phyloP scores from a whole-genome alignment of 176 grass and related monocot genomes.

The Microstegium vimineum region DNA sequence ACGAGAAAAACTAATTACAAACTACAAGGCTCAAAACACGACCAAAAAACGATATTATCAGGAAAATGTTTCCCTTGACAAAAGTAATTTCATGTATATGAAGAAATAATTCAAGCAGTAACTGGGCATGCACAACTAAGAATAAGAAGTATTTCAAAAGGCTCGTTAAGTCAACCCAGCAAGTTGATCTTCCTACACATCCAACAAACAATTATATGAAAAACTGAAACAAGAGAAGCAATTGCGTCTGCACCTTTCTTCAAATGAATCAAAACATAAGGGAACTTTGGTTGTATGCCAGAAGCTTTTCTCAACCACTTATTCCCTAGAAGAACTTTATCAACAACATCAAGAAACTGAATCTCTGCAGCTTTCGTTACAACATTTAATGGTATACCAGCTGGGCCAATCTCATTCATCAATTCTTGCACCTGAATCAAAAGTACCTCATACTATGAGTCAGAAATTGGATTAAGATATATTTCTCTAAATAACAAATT shows the following conservation, averaged over 20 bases:
- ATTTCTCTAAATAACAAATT: background rate
- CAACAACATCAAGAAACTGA: constrained; percentile 78
- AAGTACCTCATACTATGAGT: constrained; percentile 8
- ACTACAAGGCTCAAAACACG: background rate
- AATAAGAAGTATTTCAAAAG: background rate
- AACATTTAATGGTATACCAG: constrained; percentile 77
- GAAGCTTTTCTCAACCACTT: constrained; percentile 95
- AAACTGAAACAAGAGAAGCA: background rate
- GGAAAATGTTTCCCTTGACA: background rate
- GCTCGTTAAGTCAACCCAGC: background rate
- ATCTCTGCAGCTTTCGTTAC: constrained; percentile 86
- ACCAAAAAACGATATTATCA: background rate
- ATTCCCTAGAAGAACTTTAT: constrained; percentile 84
- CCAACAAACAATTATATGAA: background rate
- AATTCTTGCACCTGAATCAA: constrained; percentile 76
- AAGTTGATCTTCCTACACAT: constrained; percentile 1
- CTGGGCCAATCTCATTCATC: constrained; percentile 90
- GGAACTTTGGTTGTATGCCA: constrained; percentile 83
- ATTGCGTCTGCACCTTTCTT: constrained; percentile 63
- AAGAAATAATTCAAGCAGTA: background rate
- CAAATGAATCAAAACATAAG: constrained; percentile 93
- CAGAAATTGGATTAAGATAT: background rate
- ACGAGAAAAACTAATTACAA: background rate
- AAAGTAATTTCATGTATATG: background rate
- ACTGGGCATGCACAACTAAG: background rate